Conservation (phyloP, 139 green algal genomes). For the Nannochloris sp. region DNA sequence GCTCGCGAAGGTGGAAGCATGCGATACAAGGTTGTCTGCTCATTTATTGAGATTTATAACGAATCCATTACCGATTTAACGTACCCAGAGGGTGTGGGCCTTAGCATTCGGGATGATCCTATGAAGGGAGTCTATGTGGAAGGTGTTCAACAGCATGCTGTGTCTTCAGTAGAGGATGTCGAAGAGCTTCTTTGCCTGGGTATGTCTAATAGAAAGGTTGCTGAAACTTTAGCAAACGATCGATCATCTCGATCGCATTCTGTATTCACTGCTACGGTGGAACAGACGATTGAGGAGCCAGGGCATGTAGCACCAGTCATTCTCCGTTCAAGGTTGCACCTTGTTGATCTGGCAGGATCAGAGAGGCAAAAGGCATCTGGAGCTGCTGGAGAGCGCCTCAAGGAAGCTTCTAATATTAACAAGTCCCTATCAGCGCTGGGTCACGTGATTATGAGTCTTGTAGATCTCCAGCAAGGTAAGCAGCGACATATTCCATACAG, state of each 20-base stretch:
- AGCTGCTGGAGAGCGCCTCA: conserved; percentile 76
- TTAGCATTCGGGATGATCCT: conserved; percentile 45
- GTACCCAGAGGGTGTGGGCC: conserved; percentile 44
- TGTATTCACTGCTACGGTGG: conserved; percentile 74
- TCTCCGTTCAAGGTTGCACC: conserved; percentile 65
- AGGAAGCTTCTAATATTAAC: conserved; percentile 92
- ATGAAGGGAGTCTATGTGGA: conserved; percentile 70
- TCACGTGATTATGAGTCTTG: conserved; percentile 81
- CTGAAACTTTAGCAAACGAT: conserved; percentile 78
- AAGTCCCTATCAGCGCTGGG: conserved; percentile 73
- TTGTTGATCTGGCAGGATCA: conserved; percentile 93
- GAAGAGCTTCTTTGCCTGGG: conserved; percentile 55
- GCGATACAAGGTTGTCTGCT: conserved; percentile 48
- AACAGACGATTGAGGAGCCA: conserved; percentile 29
- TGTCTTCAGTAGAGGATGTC: conserved; percentile 63
- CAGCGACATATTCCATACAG: conserved; percentile 85
- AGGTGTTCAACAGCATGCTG: conserved; percentile 52
- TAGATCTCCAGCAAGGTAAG: conserved; percentile 50
- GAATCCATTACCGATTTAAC: conserved; percentile 64
- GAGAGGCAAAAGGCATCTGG: conserved; percentile 69
- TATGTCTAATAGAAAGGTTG: conserved; percentile 56
- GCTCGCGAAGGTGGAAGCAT: conserved; percentile 67
- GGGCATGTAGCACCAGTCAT: conserved; percentile 39
- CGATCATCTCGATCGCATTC: conserved; percentile 78
- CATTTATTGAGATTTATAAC: conserved; percentile 70